phyloP scores from a whole-genome alignment of 176 grass and related monocot species.

The maize (Zea mays) region DNA sequence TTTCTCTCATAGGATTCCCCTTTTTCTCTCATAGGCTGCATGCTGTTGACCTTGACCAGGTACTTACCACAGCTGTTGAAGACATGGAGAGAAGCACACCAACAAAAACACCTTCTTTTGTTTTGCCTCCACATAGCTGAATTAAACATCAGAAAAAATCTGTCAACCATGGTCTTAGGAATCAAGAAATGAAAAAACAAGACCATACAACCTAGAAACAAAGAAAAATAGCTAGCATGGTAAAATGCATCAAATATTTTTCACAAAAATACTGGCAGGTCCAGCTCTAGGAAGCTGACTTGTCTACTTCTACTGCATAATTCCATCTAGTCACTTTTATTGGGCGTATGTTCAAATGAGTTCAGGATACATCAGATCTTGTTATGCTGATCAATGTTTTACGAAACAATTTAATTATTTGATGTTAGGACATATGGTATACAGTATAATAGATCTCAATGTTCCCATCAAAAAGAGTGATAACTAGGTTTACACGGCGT shows the following conservation, averaged over 20 bases:
- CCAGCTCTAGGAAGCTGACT: not conserved
- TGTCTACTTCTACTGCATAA: conserved; percentile 15
- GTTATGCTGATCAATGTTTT: conserved; percentile 1
- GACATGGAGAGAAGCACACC: conserved; percentile 98
- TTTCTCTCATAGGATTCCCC: not conserved
- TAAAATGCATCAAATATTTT: conserved; percentile 18
- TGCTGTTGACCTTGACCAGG: not conserved
- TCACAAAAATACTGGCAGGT: not conserved
- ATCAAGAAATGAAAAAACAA: not conserved
- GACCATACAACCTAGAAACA: not conserved
- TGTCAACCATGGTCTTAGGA: not conserved
- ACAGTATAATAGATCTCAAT: not conserved
- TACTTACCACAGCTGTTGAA: conserved; percentile 93
- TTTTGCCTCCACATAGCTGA: conserved; percentile 94
- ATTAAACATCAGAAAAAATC: conserved; percentile 24
- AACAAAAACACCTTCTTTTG: conserved; percentile 92
- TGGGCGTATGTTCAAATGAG: not conserved
- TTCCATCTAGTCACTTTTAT: conserved; percentile 4
- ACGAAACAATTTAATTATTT: not conserved
- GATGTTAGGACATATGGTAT: not conserved
- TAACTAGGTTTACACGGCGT: not conserved
- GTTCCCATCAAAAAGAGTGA: not conserved
- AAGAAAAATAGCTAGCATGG: not conserved
- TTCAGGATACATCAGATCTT: conserved; percentile 3
- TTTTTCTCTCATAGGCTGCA: not conserved